Evolutionary conservation across 805 yeast species (phyloP).

Genomic region (Saturnispora serradocipensis): DNA sequence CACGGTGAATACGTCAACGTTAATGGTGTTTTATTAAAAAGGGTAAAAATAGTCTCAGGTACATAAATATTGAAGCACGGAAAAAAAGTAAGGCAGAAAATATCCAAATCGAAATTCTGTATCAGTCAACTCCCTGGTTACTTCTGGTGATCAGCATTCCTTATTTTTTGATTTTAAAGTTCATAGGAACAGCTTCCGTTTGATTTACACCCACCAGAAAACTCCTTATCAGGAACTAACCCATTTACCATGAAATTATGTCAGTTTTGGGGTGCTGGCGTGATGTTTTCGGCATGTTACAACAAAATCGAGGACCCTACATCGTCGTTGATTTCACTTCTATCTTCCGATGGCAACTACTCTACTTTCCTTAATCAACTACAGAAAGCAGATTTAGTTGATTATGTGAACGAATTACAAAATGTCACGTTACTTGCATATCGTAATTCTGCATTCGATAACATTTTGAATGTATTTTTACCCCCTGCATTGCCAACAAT

Average conservation of each 20-base stretch:
- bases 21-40: too few relatives aligned
- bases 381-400: slow-evolving; percentile 56
- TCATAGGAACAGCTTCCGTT: not conserved
- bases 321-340: slow-evolving; percentile 51
- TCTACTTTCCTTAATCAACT: slow-evolving; percentile 51
- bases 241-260: not conserved
- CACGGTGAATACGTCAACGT: too few relatives aligned
- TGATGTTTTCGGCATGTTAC: not conserved
- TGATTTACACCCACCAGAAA: not conserved
- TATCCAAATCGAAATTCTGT: not conserved
- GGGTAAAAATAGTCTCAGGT: not conserved
- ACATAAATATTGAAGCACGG: not conserved
- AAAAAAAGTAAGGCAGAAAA: not conserved
- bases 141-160: not conserved
- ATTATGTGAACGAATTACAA: slow-evolving; percentile 45
- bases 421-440: slow-evolving; percentile 78
- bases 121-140: not conserved
- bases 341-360: slow-evolving; percentile 61
- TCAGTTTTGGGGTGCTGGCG: not conserved
- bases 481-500: not conserved
- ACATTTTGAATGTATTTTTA: not conserved
- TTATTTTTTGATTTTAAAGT: not conserved
- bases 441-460: slow-evolving; percentile 59
- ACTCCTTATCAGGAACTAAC: not conserved
- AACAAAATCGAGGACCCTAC: slow-evolving; percentile 22